Base-by-base conservation (phyloP, 2,329 filamentous ascomycete genomes). In the Cladosporium oxysporum region DNA sequence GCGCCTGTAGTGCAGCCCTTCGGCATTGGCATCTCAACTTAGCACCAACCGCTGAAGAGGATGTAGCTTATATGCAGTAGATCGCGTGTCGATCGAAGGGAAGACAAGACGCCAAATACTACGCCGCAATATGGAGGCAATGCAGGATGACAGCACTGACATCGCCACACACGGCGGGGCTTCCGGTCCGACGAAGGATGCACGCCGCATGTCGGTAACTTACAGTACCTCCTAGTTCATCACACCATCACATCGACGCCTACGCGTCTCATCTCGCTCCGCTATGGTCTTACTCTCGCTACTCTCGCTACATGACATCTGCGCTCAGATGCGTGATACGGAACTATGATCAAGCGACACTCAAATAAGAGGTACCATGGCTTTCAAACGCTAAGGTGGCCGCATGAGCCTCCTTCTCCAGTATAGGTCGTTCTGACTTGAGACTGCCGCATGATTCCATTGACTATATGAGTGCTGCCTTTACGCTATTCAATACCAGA, bases 81-180 rank as follows among this genome's bases (percentile, higher is more conserved):
- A 28, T 47, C 16, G 23, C 21, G 23, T 47, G 37, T 47, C 44
- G 35, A 47, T 47, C 37, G 26, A 60, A 18, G 58, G 49, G 37
- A 26, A 49, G 23, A 23, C 14, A 60, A 60, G 23, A 47, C 58
- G 23, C 23, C 26, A 60, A 33, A 31, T 26, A 49, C 26, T 28
- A 47, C 37, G 58, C 58, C 57, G 57, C 57, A 44, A 44, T 59
- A 28, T 53, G 10, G 26, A n/a, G 3, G 41, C 41, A 31, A 23
- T 57, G n/a, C 28, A 57, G 41, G 41, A 28, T 31, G 55, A 58
- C 55, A 58, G 55, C 55, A 58, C n/a, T 41, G 55, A 37, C 55
- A 58, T 35, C 55, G 55, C 33, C n/a, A 47, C 55, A 58, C 21
- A 28, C 23, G 26, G 37, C 37, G 23, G 58, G 58, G 58, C 16